A percentile compares a stretch with the other conserved stretches of the same genome.
These are phyloP conservation scores for Gonium pectorale DNA, from an alignment of 139 green algal genomes.

Conservation along the genomic window DNA sequence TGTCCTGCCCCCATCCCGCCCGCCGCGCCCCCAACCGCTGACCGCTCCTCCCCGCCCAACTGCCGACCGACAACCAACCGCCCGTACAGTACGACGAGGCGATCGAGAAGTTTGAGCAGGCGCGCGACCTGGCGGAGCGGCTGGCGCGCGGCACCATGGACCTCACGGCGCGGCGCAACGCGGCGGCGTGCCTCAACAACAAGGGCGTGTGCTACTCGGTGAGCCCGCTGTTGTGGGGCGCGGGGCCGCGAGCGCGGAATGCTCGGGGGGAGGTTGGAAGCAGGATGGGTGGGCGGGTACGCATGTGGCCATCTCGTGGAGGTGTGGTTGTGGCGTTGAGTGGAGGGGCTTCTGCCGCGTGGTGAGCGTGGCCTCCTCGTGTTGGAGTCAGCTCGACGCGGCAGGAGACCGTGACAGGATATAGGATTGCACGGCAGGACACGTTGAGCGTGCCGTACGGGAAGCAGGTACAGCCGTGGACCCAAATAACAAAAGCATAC, in stretches of 20 bases:
- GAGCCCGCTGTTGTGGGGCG: neutral
- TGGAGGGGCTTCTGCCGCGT: neutral
- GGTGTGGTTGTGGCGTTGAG: neutral
- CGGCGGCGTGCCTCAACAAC: slow-evolving; percentile 56
- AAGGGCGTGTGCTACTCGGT: slow-evolving; percentile 46
- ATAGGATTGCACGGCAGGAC: too few species aligned
- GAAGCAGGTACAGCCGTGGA: neutral
- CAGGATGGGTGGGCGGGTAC: neutral
- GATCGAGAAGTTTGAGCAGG: slow-evolving; percentile 44
- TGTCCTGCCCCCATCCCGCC: too few species aligned
- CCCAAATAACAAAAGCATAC: neutral
- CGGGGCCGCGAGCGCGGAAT: neutral
- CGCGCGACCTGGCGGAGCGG: slow-evolving; percentile 43
- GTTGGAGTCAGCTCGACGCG: too few species aligned
- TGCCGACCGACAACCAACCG: neutral
- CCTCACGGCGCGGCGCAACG: slow-evolving; percentile 31
- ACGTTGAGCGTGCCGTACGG: too few species aligned
- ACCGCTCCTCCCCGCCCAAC: too few species aligned
- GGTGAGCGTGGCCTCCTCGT: neutral
- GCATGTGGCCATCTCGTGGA: neutral
- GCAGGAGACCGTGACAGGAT: too few species aligned
- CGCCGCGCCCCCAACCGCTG: too few species aligned
- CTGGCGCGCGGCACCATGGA: slow-evolving; percentile 31
- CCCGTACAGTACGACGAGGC: slow-evolving; percentile 38
- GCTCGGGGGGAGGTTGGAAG: neutral